These are phyloP conservation scores for Hansenula lynferdii DNA, from an alignment of 1,139 yeast species.

Conservation along the genomic window DNA sequence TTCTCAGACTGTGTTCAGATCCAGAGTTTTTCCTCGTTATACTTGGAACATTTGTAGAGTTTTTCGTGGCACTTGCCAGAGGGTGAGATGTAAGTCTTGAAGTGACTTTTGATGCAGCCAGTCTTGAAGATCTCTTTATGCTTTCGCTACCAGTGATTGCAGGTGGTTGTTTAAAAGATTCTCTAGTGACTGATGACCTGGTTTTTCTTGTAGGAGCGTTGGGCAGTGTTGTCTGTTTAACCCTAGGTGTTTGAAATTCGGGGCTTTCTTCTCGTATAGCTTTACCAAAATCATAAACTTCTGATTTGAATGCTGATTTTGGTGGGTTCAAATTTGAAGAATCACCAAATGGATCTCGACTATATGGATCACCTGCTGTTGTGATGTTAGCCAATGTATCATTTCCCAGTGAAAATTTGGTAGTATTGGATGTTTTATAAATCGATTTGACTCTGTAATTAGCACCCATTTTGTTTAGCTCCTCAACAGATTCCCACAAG, in stretches of 20 bases:
- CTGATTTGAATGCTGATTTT: background rate
- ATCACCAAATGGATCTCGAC: conserved; percentile 26
- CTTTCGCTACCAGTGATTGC: conserved; percentile 10
- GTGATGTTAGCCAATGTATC: background rate
- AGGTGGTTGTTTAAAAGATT: conserved; percentile 30
- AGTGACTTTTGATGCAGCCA: conserved; percentile 42
- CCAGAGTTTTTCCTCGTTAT: conserved; percentile 7
- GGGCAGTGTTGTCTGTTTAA: conserved; percentile 38
- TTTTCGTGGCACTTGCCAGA: conserved; percentile 16
- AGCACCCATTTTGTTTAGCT: conserved; percentile 68
- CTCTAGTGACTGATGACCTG: conserved; percentile 26
- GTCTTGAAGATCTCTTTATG: conserved; percentile 16
- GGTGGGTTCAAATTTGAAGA: conserved; percentile 7
- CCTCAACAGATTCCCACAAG: conserved; percentile 83
- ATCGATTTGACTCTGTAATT: conserved; percentile 58
- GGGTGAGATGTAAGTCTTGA: conserved; percentile 52
- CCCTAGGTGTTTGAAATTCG: conserved; percentile 42
- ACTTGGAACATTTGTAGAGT: conserved; percentile 4
- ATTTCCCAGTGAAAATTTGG: conserved; percentile 10
- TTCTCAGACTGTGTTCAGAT: conserved; percentile 15
- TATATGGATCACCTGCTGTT: conserved; percentile 7
- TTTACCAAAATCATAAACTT: background rate
- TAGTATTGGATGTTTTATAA: conserved; percentile 32
- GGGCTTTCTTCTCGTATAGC: conserved; percentile 6
- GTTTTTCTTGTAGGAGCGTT: conserved; percentile 52